These are phyloP conservation scores for Aspergillus spinulosporus DNA, from an alignment of 2,329 filamentous ascomycete genomes.

Conservation along the genomic window DNA sequence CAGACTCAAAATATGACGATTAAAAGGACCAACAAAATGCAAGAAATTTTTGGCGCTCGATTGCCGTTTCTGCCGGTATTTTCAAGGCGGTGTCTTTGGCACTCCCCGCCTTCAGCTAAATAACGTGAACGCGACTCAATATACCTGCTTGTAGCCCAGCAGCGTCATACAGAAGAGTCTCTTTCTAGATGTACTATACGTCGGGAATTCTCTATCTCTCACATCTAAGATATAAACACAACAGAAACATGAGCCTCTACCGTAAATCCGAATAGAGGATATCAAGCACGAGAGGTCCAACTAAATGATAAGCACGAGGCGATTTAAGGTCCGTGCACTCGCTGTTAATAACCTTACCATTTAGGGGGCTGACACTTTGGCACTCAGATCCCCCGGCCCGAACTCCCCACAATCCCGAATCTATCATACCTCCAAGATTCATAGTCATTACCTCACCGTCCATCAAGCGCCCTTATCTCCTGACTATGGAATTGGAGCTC, in stretches of 20 bases:
- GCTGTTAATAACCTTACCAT: not conserved
- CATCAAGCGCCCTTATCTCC: not conserved
- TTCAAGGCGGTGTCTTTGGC: not conserved
- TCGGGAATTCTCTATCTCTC: too few species aligned
- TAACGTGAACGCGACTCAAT: too few species aligned
- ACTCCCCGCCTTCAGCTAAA: not conserved
- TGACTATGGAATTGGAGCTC: constrained; percentile 20
- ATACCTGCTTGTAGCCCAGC: too few species aligned
- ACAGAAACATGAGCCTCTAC: too few species aligned
- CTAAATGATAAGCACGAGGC: not conserved
- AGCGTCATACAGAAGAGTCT: too few species aligned
- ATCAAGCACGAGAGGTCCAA: not conserved
- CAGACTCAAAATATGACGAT: not conserved
- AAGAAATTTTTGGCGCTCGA: constrained; percentile 10
- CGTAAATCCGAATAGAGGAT: not conserved
- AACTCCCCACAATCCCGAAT: constrained; percentile 3
- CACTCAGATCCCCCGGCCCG: not conserved
- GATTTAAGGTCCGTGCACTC: not conserved
- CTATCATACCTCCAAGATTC: not conserved
- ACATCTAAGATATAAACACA: too few species aligned
- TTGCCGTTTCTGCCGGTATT: constrained; percentile 4
- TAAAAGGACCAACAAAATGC: not conserved
- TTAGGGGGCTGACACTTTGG: not conserved
- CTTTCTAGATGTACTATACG: too few species aligned
- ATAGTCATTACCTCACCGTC: not conserved